Base-by-base conservation (phyloP, 108 stramenopile genomes). In the Cyclotella cryptica region DNA sequence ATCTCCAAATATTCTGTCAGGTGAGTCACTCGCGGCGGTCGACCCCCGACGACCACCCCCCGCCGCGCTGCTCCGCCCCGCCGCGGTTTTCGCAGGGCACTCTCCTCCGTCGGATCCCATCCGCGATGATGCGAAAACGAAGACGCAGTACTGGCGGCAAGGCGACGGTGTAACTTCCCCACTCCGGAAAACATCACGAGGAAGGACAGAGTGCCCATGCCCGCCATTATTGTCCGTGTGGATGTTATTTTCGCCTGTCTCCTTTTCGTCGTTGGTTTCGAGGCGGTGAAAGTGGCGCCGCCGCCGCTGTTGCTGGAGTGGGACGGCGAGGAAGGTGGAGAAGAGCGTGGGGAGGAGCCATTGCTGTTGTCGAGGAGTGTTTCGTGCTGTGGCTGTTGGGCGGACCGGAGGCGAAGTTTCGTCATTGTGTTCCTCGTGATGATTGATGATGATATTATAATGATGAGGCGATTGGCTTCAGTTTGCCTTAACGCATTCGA, bases 301-400 rank as follows among this genome's bases (percentile, higher is more conserved):
- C 13, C 26, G 57, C 21, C 8, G 22, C 35, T 35, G 35, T 6
- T 2, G 6, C 35, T 6, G 35, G 4, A 35, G 35, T 6, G n/a
- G n/a, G 57, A 27, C 27, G 21, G 57, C 24, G 27, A 24, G 22
- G 57, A 58, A 11, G 57, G 22, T 9, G 57, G 27, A 3, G 22
- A 22, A 18, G 3, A 14, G 27, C 57, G 1, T 22, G 24, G 27
- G 1, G 57, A 58, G 49, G 49, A 8, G 49, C 17, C 49, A 17
- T 19, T 19, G 17, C 49, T 19, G 49, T 8, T 51, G 49, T 51
- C 19, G 8, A 19, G 3, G n/a, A 51, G 49, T 51, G 49, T 51
- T 51, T 51, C 49, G 49, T 51, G 49, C 49, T 51, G 49, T 19
- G 49, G 49, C 49, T 51, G 49, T 51, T 51, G 49, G 19, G 3